Percentiles rank a stretch among this genome's conserved stretches.
Conservation (phyloP, 129 eudicot species). For the Ambrosia trifida region DNA sequence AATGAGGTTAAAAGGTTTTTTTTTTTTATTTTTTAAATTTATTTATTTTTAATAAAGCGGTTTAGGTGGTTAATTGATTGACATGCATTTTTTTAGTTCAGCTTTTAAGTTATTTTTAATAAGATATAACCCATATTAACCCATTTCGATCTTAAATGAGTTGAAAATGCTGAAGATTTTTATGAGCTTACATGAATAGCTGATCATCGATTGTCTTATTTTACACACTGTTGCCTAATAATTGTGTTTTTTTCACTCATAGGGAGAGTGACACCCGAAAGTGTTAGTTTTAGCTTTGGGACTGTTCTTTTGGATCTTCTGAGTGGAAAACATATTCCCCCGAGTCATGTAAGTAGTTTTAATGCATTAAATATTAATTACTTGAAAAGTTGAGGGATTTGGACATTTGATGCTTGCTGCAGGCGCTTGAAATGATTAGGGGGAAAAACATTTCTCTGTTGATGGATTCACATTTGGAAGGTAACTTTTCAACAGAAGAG, state of each 20-base stretch:
- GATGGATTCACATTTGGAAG: constrained; percentile 97
- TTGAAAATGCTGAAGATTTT: background rate
- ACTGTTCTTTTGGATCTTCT: constrained; percentile 91
- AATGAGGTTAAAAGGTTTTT: no score
- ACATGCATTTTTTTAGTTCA: no score
- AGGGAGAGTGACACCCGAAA: constrained; percentile 94
- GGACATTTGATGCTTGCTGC: constrained; percentile 21
- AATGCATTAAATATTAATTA: background rate
- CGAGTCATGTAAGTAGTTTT: constrained; percentile 66
- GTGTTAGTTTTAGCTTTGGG: constrained; percentile 90
- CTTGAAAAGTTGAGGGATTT: background rate
- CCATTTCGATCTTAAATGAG: background rate
- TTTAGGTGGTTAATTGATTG: no score
- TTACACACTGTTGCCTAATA: background rate
- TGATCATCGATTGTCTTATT: background rate
- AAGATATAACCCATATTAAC: background rate
- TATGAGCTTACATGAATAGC: background rate
- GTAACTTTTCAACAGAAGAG: constrained; percentile 85
- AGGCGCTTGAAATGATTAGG: constrained; percentile 94
- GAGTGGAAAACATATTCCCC: constrained; percentile 94
- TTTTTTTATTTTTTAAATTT: no score
- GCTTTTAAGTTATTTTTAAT: no score
- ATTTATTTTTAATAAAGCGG: no score
- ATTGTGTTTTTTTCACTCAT: constrained; percentile 21
- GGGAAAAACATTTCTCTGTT: constrained; percentile 76